Base-by-base conservation (phyloP, 148 eudicot genomes). In the Fagopyrum homotropicum region DNA sequence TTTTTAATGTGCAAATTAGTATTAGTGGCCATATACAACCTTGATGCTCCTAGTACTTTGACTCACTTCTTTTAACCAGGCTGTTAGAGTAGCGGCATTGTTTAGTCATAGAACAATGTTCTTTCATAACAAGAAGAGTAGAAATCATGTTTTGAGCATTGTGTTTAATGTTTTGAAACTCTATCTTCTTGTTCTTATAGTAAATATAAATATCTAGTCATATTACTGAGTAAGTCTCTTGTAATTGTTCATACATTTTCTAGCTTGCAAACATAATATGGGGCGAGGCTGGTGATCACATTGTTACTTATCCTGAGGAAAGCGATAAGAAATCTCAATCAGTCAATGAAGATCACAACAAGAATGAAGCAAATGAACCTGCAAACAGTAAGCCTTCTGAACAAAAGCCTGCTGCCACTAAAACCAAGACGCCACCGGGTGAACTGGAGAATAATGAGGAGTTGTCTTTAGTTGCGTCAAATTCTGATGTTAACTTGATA, bases 261-360 rank as follows among this genome's bases (percentile, higher is more conserved):
- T 90, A 93, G 98, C 59, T 93, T 70, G 84, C 88, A 72, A 84
- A 86, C 82, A 86, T 93, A 74, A 82, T 90, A 90, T 90, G 98
- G 93, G 91, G 86, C 61, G 74, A 86, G 79, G 84, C 77, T 85
- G 91, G 86, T 78, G 96, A 87, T 55, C 91, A 85, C 69, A 86
- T 86, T 83, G 98, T 89, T 75, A 89, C 91, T 49, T 84, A 79
- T 84, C 84, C 89, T 14, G 88, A 84, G 79, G 84, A 80, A 75
- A 69, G 57, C 76, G 87, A 86, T 75, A 87, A 83, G 47, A 85
- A 76, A 68, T 79, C 84, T 80, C 73, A 72, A 66, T 59, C 82
- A 29, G 79, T 73, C 74, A 72, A 12, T 76, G 85, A 86, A 72
- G 88, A 82, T 79, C 55, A 70, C 69, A 79, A 75, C 75, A 79